phyloP scores from a whole-genome alignment of 2,329 filamentous ascomycete genomes.

The Fusarium virguliforme region DNA sequence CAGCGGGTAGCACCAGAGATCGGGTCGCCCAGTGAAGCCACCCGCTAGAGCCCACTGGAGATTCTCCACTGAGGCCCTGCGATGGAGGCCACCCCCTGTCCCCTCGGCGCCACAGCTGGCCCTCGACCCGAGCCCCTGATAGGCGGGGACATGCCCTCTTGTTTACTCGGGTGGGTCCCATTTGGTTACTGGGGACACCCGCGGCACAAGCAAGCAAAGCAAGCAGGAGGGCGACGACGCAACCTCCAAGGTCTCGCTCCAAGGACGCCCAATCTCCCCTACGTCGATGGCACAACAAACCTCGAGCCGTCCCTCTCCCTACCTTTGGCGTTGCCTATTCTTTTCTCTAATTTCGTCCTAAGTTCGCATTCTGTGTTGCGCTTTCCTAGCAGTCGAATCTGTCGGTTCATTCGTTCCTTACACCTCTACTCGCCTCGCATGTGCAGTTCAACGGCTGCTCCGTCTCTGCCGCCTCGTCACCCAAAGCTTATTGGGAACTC shows the following conservation, averaged over 20 bases:
- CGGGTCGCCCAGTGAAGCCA: constrained; percentile 37
- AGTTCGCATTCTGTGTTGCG: neutral
- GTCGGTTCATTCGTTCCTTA: constrained; percentile 24
- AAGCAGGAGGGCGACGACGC: constrained; percentile 24
- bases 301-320: constrained; percentile 17
- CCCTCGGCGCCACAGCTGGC: constrained; percentile 38
- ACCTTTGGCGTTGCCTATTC: constrained; percentile 27
- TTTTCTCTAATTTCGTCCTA: constrained; percentile 15
- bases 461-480: constrained; percentile 23
- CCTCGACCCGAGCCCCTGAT: constrained; percentile 38
- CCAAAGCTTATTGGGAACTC: constrained; percentile 34
- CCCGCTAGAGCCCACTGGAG: constrained; percentile 26
- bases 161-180: constrained; percentile 48
- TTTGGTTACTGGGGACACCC: constrained; percentile 47
- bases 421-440: constrained; percentile 27
- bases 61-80: constrained; percentile 33
- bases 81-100: constrained; percentile 30
- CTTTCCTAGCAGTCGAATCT: neutral
- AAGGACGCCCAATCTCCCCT: constrained; percentile 27
- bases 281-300: constrained; percentile 40
- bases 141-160: constrained; percentile 42
- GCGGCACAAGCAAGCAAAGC: constrained; percentile 27
- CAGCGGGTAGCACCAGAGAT: constrained; percentile 37
- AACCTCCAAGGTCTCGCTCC: constrained; percentile 40
- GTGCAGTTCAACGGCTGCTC: constrained; percentile 43